Evolutionary conservation across 1,139 yeast species (phyloP).

Genomic region (Sugiyamaella novakii): DNA sequence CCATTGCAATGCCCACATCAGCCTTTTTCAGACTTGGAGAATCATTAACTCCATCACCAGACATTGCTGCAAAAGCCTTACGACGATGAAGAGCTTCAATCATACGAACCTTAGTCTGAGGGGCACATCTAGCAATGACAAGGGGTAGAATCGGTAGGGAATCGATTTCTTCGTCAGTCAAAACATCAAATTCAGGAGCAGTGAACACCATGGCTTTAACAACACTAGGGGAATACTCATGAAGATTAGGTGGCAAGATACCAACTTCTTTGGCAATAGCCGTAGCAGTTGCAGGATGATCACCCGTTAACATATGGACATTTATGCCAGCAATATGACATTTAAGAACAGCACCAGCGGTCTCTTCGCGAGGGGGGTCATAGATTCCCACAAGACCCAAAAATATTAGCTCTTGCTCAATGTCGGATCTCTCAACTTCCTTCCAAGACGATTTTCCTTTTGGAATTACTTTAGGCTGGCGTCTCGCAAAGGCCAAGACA

Average conservation of each 20-base stretch:
- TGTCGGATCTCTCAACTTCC: conserved; percentile 49
- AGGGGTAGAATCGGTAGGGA: conserved; percentile 68
- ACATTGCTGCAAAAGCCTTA: conserved; percentile 73
- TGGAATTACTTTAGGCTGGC: conserved; percentile 15
- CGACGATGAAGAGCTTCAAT: conserved; percentile 80
- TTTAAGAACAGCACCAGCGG: conserved; percentile 63
- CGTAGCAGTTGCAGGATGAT: conserved; percentile 78
- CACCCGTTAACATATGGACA: conserved; percentile 86
- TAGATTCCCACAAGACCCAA: conserved; percentile 77
- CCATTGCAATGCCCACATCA: conserved; percentile 89
- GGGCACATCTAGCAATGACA: conserved; percentile 84
- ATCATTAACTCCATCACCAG: conserved; percentile 87
- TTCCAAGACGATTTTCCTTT: conserved; percentile 31
- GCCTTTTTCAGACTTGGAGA: conserved; percentile 80
- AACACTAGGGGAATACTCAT: conserved; percentile 62
- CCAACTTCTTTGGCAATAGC: conserved; percentile 89
- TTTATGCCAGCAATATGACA: conserved; percentile 79
- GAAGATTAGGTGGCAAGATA: conserved; percentile 68
- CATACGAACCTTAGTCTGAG: conserved; percentile 82
- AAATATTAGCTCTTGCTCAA: conserved; percentile 61
- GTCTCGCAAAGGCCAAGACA: conserved; percentile 67
- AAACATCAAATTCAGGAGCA: conserved; percentile 68
- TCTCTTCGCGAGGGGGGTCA: conserved; percentile 79
- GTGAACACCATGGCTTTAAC: conserved; percentile 70
- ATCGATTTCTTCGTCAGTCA: conserved; percentile 66